These are phyloP conservation scores for Paecilomyces variotii DNA, from an alignment of 2,329 filamentous ascomycete species.

Conservation along the genomic window DNA sequence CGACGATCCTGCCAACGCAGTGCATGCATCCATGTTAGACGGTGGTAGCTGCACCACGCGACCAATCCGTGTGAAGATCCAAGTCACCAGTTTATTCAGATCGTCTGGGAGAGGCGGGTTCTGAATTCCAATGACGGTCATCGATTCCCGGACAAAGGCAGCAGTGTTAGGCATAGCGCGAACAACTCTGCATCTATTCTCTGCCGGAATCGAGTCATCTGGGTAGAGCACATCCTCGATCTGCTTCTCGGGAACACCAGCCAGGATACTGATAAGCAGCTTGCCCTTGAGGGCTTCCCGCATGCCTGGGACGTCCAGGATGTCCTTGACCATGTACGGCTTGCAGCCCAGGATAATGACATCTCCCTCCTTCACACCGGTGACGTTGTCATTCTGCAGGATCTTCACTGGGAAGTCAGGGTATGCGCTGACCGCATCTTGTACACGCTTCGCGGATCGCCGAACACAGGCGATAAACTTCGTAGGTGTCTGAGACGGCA, in stretches of 20 bases:
- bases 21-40: conserved; percentile 48
- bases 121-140: conserved; percentile 66
- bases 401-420: conserved; percentile 52
- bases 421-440: conserved; percentile 57
- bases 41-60: conserved; percentile 44
- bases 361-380: conserved; percentile 59
- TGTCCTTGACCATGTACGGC: conserved; percentile 61
- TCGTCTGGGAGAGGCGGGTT: conserved; percentile 39
- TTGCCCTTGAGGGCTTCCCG: conserved; percentile 67
- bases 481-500: conserved; percentile 50
- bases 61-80: conserved; percentile 49
- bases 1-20: conserved; percentile 53
- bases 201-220: conserved; percentile 29
- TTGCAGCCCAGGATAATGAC: conserved; percentile 75
- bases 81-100: conserved; percentile 40
- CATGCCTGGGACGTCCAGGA: conserved; percentile 62
- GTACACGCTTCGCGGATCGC: conserved; percentile 61
- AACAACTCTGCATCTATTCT: conserved; percentile 48
- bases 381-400: conserved; percentile 63
- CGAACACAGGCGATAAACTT: conserved; percentile 77
- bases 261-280: conserved; percentile 72
- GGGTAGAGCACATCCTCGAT: conserved; percentile 59
- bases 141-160: conserved; percentile 67
- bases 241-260: conserved; percentile 63
- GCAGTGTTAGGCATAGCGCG: conserved; percentile 82